Evolutionary conservation across 1,284 basidiomycete species (phyloP), one percentile per base, ranked within the genome.

Genomic region (Microbotryum lychnidis-dioicae): DNA sequence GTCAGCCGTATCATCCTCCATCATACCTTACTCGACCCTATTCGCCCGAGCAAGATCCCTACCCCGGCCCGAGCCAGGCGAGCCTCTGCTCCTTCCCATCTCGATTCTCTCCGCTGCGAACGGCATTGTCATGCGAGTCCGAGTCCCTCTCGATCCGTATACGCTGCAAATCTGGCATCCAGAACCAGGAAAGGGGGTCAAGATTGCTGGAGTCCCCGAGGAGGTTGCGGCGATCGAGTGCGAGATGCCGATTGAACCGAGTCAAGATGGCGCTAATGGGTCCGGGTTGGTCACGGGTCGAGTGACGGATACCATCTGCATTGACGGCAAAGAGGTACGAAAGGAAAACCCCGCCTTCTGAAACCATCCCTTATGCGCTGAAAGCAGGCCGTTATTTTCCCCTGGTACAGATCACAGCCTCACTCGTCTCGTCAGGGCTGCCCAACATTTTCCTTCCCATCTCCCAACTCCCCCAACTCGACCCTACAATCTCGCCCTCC

Each of bases 31-130:
- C 56, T 45, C 61, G 18, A 63, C 61, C 20, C 42, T 69, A 18
- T 69, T 63, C 47, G 12, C 51, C 50, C 62, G 68, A 7, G 46
- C 66, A 0, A 57, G 58, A 18, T 23, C 48, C 7, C 47, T 61
- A 6, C 50, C 52, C 3, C 47, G 37, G 6, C 53, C 57, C 0
- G 12, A 37, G 7, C 10, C 25, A 8, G 25, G 31, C 25, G 48
- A 50, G 6, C 57, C 14, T 45, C 37, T 69, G 47, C 33, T 62
- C 23, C 56, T 67, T 23, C 68, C 65, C 3, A 46, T 69, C 9
- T 61, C 61, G 31, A 64, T 69, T 50, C 58, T 69, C 2, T 65
- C 63, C 7, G 65, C 65, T 3, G 63, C 61, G 16, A 65, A 67
- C 54, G 63, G 67, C 48, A 48, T 50, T 4, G 25, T 69, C 44